These are phyloP conservation scores for Linnemannia elongata DNA, from an alignment of 192 early-diverging fungal genomes.

Conservation along the genomic window DNA sequence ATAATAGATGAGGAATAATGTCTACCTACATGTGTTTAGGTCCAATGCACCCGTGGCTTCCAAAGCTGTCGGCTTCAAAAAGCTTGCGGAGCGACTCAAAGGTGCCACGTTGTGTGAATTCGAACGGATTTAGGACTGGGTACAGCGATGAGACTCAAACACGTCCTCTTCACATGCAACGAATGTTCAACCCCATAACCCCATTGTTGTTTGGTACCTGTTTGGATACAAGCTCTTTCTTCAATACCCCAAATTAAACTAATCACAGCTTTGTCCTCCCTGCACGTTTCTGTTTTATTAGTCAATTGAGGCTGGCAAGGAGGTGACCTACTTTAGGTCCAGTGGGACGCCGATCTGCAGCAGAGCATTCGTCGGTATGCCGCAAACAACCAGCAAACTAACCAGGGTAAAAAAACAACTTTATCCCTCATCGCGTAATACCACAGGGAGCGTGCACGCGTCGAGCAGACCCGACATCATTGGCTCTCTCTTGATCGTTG, in stretches of 20 bases:
- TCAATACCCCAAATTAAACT: no score
- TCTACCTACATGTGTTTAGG: not conserved
- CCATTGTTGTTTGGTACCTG: no score
- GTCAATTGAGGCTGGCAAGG: not conserved
- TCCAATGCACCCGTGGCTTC: slow-evolving; percentile 18
- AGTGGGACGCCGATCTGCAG: slow-evolving; percentile 33
- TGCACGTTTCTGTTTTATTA: not conserved
- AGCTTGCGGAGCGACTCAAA: slow-evolving; percentile 9
- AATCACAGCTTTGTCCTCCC: not conserved
- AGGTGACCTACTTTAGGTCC: slow-evolving; percentile 8
- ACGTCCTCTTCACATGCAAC: not conserved
- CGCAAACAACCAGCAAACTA: not conserved
- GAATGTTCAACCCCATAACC: no score
- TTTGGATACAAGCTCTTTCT: no score
- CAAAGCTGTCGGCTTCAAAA: slow-evolving; percentile 10
- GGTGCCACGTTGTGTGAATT: not conserved
- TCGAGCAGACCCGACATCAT: not conserved
- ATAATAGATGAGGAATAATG: not conserved
- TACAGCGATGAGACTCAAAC: not conserved
- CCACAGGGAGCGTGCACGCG: not conserved
- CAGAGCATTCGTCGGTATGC: slow-evolving; percentile 28
- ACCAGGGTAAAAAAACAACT: no score
- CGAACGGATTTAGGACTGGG: slow-evolving; percentile 29
- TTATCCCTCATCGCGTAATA: no score
- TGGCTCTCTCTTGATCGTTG: not conserved